Evolutionary conservation across 169 alveolate species (phyloP).

Genomic region (Sarcocystis neurona): DNA sequence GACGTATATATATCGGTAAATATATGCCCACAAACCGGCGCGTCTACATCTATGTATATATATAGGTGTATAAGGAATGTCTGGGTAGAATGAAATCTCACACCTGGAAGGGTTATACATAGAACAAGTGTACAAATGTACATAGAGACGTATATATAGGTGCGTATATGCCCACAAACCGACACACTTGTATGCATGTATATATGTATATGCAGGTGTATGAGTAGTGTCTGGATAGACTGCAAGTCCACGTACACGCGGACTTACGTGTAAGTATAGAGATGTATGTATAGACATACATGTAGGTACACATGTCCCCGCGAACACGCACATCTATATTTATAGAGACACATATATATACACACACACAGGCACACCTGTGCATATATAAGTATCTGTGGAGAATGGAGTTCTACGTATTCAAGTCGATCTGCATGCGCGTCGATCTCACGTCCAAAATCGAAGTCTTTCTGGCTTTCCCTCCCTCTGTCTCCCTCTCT

Average conservation of each 20-base stretch:
- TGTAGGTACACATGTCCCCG: background rate
- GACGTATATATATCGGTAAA: background rate
- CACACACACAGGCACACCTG: background rate
- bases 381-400: background rate
- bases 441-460: background rate
- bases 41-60: background rate
- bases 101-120: background rate
- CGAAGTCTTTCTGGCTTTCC: background rate
- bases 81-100: background rate
- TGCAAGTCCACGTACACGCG: background rate
- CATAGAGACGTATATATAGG: background rate
- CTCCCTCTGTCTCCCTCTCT: background rate
- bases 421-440: background rate
- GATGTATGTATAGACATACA: background rate
- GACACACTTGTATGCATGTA: background rate
- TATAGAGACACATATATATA: background rate
- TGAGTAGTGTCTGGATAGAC: no score
- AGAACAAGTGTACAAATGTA: background rate
- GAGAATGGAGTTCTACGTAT: background rate
- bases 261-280: background rate
- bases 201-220: background rate
- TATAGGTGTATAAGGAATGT: background rate
- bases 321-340: background rate
- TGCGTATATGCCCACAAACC: background rate
- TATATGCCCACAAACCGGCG: background rate